phyloP scores from a whole-genome alignment of 129 eudicot species.

The Logfia minima region DNA sequence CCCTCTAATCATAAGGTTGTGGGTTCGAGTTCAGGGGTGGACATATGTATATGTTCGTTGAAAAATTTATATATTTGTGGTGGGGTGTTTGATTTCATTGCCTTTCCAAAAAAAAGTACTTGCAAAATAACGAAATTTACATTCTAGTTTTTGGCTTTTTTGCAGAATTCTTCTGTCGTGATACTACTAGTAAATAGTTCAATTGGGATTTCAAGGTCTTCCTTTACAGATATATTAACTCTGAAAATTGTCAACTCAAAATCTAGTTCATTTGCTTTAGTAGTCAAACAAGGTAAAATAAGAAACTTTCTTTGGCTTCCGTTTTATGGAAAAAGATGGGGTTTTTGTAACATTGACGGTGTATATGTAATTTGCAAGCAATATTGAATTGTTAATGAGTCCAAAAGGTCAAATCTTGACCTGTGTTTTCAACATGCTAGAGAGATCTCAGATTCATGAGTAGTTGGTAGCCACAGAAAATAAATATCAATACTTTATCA shows the following conservation, averaged over 20 bases:
- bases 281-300: conserved; percentile 19
- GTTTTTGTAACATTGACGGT: background rate
- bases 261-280: background rate
- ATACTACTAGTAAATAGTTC: background rate
- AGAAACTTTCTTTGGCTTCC: conserved; percentile 3
- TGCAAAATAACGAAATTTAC: background rate
- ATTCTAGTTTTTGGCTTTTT: conserved; percentile 23
- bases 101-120: background rate
- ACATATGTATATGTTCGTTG: no score
- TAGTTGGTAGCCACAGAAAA: conserved; percentile 22
- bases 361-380: conserved; percentile 13
- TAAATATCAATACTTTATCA: conserved; percentile 5
- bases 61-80: no score
- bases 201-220: background rate
- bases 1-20: no score
- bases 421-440: conserved; percentile 14
- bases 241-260: background rate
- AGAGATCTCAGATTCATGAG: conserved; percentile 19
- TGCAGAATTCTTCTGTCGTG: background rate
- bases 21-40: no score
- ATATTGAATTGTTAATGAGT: background rate
- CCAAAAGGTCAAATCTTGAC: conserved; percentile 29
- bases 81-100: no score
- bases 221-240: background rate
- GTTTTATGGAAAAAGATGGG: conserved; percentile 17